These are phyloP conservation scores for Furcasterigmium sp. DNA, from an alignment of 2,329 filamentous ascomycete genomes.

Conservation along the genomic window DNA sequence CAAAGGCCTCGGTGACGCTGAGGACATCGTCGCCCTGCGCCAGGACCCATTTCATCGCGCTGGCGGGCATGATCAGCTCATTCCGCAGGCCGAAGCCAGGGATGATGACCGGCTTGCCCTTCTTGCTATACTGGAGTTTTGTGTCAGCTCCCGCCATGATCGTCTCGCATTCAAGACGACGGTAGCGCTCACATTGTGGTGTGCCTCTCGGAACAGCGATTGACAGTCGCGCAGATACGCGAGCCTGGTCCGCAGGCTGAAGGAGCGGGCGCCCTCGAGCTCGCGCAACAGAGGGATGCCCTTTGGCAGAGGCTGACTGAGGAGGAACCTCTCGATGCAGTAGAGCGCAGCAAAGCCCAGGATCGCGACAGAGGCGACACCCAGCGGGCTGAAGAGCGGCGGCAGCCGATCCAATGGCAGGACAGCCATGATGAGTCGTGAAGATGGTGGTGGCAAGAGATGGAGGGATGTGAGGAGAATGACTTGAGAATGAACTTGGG, in stretches of 20 bases:
- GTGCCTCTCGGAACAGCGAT: conserved; percentile 22
- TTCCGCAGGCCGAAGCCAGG: conserved; percentile 31
- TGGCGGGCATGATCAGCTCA: conserved; percentile 36
- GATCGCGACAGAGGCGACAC: no score
- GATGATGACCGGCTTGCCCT: conserved; percentile 32
- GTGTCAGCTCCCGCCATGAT: neutral
- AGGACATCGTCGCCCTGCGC: conserved; percentile 32
- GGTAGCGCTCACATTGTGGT: conserved; percentile 17
- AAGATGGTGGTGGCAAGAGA: no score
- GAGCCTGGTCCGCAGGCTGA: conserved; percentile 22
- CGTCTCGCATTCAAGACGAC: neutral
- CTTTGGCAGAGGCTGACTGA: no score
- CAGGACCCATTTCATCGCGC: conserved; percentile 31
- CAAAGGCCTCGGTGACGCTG: conserved; percentile 26
- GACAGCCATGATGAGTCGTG: no score
- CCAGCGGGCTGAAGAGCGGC: no score
- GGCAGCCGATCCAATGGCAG: no score
- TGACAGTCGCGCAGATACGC: conserved; percentile 23
- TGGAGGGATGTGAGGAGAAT: no score
- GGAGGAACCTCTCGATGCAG: no score
- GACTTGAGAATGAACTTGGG: no score
- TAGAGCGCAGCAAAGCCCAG: no score
- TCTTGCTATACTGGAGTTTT: conserved; percentile 33
- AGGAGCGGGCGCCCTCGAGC: conserved; percentile 5
- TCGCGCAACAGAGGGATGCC: no score